phyloP scores from a whole-genome alignment of 306 rosid species.

The Fagus sylvatica region DNA sequence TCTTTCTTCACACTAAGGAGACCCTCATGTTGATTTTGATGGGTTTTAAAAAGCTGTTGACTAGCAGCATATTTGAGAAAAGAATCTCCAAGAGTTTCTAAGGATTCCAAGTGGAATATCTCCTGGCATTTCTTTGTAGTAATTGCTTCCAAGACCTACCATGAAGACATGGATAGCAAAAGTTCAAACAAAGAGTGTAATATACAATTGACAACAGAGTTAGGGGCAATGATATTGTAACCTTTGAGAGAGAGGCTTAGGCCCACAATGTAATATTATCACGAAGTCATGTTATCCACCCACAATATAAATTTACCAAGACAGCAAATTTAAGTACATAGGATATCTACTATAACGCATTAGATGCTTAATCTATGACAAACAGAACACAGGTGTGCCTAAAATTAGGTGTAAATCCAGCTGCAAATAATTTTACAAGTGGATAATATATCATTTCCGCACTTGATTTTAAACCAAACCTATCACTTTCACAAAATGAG shows the following conservation, averaged over 20 bases:
- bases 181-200: slow-evolving; percentile 4
- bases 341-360: not conserved
- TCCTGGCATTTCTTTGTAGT: slow-evolving; percentile 78
- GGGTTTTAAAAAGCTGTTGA: slow-evolving; percentile 58
- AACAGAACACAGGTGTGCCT: not conserved
- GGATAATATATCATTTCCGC: not conserved
- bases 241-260: not conserved
- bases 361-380: not conserved
- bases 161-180: slow-evolving; percentile 7
- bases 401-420: not conserved
- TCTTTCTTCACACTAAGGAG: slow-evolving; percentile 66
- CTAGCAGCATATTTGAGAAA: slow-evolving; percentile 78
- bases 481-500: not conserved
- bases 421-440: not conserved
- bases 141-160: slow-evolving; percentile 86
- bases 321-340: not conserved
- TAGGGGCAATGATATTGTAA: not conserved
- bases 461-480: not conserved
- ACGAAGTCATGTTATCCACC: not conserved
- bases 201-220: not conserved
- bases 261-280: not conserved
- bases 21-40: slow-evolving; percentile 69
- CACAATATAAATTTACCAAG: not conserved
- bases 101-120: slow-evolving; percentile 71
- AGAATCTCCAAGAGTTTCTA: slow-evolving; percentile 93